Evolutionary conservation across 2,329 filamentous ascomycete species (phyloP), one percentile per base, ranked within the genome.

Genomic region (Dendryphion nanum): DNA sequence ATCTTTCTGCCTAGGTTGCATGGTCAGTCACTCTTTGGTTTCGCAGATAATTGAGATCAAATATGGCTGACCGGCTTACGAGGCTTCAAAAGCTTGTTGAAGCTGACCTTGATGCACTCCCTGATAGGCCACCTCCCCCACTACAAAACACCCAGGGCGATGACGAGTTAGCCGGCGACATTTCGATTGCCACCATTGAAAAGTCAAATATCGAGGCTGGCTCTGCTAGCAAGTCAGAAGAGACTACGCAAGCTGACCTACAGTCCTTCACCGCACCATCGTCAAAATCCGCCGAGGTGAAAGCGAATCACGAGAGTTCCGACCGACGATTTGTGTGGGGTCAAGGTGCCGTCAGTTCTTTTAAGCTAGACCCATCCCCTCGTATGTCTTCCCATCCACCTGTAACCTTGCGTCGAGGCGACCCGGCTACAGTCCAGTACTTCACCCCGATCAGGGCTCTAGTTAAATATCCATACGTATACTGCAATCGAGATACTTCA

Each of bases 381-480:
- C 37, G 37, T 12, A 30, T 41, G n/a, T 37, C 37, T 18, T 26
- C 23, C 10, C 29, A 8, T 14, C n/a, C 44, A 24, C n/a, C 45
- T 17, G 42, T 38, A 6, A 28, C 41, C 10, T 48, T 62, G 1
- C 41, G 45, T 17, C 45, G 47, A 21, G 66, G 66, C 20, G 53
- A 69, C 21, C 50, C 62, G 14, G 57, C 63, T 3, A 16, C 51
- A 15, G 53, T 50, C 16, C 55, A 64, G 31, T 41, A 47, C 34
- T 73, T 71, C 48, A 58, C 55, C 15, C 66, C 71, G 1, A 66
- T 74, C 33, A 28, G 59, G 5, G 65, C 79, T 0, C 64, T 87
- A 17, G 61, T 68, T 18, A 72, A 70, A 15, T 89, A 83, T 50
- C 78, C 80, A 0, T 73, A 77, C 45, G 71, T 66, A 38, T 86